Base-by-base conservation (phyloP, 2,329 filamentous ascomycete species). In the Dothidotthia symphoricarpi region DNA sequence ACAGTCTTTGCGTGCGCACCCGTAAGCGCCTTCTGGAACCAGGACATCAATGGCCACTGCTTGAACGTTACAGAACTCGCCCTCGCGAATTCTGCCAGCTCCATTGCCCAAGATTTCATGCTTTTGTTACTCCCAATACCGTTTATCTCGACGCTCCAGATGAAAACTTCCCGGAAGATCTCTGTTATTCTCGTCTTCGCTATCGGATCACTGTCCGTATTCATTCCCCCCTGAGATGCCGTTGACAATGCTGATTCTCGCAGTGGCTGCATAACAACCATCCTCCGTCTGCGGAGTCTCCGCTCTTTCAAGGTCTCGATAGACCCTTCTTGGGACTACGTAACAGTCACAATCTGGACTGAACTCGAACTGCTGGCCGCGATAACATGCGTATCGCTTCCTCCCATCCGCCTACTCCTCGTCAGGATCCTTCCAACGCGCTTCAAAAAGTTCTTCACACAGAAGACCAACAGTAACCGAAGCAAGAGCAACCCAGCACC, bases 61-160 rank as follows among this genome's bases (percentile, higher is more conserved):
- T 34, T 56, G 16, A 39, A 57, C 15, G 43, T 56, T 3, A 50
- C 46, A 24, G 45, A 42, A 2, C 28, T 54, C 2, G 54, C 53
- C 0, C 57, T 51, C 15, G 53, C 52, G n/a, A 57, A 56, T 26
- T 55, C 49, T 2, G 53, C 30, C 4, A 45, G 41, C 24, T 49
- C 56, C 9, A 55, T 61, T 22, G 45, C 43, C 2, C 55, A 60
- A 28, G 60, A 63, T 31, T 8, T 61, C 5, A 43, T 56, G 1
- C 43, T 63, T 1, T 34, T 63, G 9, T 33, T 52, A 3, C 24
- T 62, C 1, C 60, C 60, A 1, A 22, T 63, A 10, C 16, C 49
- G 2, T 57, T 41, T 24, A 47, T 62, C 16, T 30, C 39, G 6
- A 55, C 51, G 6, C 33, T 62, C 1, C 50, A 60, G 15, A 59